Conservation (phyloP, 495 filamentous ascomycete species). For the Copromyces sp. region DNA sequence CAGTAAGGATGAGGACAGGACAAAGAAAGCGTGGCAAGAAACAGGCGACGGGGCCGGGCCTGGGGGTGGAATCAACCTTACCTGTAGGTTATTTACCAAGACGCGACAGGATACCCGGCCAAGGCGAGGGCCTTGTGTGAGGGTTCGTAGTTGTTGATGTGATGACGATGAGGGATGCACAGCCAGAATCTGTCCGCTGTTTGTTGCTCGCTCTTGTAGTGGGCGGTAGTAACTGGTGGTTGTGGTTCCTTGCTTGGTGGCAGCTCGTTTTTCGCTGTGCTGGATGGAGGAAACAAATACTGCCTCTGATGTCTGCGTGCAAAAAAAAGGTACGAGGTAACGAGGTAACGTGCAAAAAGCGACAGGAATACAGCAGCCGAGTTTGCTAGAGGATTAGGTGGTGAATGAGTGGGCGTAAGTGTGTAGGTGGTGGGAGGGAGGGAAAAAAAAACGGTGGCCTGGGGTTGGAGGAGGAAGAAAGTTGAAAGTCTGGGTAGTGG, state of each 20-base stretch:
- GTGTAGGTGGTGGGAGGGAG: conserved; percentile 2
- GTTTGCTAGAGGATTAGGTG: background rate
- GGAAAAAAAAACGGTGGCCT: conserved; percentile 17
- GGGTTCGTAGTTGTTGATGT: background rate
- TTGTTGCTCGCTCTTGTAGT: background rate
- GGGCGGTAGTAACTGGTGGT: background rate
- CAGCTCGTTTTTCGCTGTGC: background rate
- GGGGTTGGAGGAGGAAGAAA: conserved; percentile 23
- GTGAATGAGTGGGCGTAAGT: background rate
- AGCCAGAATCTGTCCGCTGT: background rate
- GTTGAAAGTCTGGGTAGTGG: conserved; percentile 2
- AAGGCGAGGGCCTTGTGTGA: background rate
- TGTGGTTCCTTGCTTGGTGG: background rate
- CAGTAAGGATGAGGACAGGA: background rate
- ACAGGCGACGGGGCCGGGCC: background rate
- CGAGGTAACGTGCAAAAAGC: background rate
- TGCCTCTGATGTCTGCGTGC: background rate
- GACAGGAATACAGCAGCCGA: background rate
- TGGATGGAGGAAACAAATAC: background rate
- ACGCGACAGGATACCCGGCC: background rate
- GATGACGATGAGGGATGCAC: background rate
- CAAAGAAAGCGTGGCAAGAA: background rate
- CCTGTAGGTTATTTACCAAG: background rate
- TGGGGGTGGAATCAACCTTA: background rate
- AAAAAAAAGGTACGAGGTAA: background rate